Evolutionary conservation across 768 basidiomycete genomes (phyloP), one percentile per base, ranked within the genome.

Genomic region (Collybia sp.): DNA sequence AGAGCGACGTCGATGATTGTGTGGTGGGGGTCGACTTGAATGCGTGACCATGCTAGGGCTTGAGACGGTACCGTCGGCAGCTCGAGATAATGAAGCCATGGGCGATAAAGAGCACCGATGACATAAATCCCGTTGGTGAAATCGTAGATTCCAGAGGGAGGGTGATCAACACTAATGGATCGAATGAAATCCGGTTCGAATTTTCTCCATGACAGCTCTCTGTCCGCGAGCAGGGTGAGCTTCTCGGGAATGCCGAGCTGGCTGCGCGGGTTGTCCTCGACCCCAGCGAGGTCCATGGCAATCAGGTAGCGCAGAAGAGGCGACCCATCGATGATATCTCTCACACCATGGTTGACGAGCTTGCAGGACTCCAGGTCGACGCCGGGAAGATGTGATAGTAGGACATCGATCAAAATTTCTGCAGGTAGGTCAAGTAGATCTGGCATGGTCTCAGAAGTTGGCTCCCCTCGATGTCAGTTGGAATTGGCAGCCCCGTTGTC

Each of bases 81-180:
- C 12, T 32, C 46, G 34, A 66, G 47, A 37, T 66, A 72, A 18
- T 68, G 59, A 30, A 75, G 48, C 6, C 52, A 52, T 18, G 44
- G 57, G 18, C 58, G 52, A 5, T 49, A 51, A 4, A 16, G 9
- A 33, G 69, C 53, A 2, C 73, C 71, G 5, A 72, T 56, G 12
- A 76, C 46, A 51, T 70, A 76, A 1, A 68, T 54, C 1, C 72
- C 71, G 0, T 65, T 69, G 0, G 64, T 63, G 12, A 76, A 59
- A 45, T 76, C 72, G 42, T 73, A 74, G 20, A 76, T 69, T 5
- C 69, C 68, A 2, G 59, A 65, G 0, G 65, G 56, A 2, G 40
- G 33, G 36, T 67, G 62, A 1, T 47, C 45, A 10, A 69, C 59
- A 4, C 51, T 47, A n/a, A 69, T 48, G 1, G 43, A 45, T 30